Base-by-base conservation (phyloP, 495 filamentous ascomycete genomes). In the Bacidia rubella region DNA sequence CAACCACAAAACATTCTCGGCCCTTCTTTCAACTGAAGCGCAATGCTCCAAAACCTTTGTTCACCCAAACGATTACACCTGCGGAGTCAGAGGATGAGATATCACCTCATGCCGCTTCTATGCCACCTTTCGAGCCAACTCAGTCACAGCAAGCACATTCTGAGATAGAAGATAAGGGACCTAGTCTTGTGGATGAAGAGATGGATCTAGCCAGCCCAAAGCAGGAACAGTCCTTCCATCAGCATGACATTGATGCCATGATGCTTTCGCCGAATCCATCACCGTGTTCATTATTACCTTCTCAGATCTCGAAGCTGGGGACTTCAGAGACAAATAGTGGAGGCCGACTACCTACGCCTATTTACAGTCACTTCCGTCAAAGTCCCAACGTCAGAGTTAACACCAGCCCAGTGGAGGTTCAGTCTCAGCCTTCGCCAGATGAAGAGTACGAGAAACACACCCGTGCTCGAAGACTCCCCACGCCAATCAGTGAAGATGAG, bases 401-500 rank as follows among this genome's bases (percentile, higher is more conserved):
- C 52, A 49, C 49, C 35, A 49, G 50, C 23, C 20, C 63, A 60
- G 38, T 63, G 60, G 29, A 7, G 9, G 44, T 35, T 17, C 29
- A 25, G 24, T 32, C 56, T 9, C 57, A 52, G 12, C 38, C 54
- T 53, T 42, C 58, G 12, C 62, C 49, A 44, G 54, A 56, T 50
- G 50, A 68, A 24, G 66, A 69, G 23, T 65, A 67, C 56, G 56
- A 66, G 3, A 62, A 62, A 4, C 68, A 68, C 62, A 68, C 69
- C 47, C 70, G 74, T 56, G 72, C 72, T 63, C 70, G 77, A 17
- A 76, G 78, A 32, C 72, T 86, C 7, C 83, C 83, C 2, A 86
- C 81, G 22, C 85, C 84, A 3, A 81, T 86, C 53, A 83, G 76
- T 51, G 83, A 88, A 57, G 76, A 72, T 52, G 82, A 77, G 52